Evolutionary conservation across 176 grass and related monocot species (phyloP), one percentile per base, ranked within the genome.

Genomic region (Musa beccarii): DNA sequence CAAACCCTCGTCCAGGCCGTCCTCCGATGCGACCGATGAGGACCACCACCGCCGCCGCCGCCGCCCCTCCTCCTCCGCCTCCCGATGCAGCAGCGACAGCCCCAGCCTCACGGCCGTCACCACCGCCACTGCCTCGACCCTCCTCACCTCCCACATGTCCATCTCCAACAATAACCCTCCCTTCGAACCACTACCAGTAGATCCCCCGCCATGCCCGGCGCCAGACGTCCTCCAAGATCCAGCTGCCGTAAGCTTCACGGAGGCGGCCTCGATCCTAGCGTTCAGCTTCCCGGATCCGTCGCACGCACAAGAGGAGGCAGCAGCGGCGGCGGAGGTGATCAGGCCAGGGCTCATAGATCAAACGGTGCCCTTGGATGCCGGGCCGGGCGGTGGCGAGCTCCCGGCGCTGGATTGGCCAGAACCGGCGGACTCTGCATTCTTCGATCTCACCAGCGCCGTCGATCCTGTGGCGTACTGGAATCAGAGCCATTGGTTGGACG

Each of bases 401-500:
- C 2, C 71, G 64, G 69, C 57, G 0, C 51, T 78, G n/a, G 79
- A 86, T 69, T 82, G 75, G 84, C 67, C 75, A 5, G 24, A n/a
- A 7, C 49, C 52, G 29, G n/a, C 63, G 6, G 84, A 86, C 14
- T 34, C 70, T 1, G 28, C 59, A 28, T 54, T 82, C 50, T 72
- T 74, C 51, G 84, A 86, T 82, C 24, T 86, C 12, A 61, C 79
- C 11, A 66, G 66, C 21, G 15, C 68, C 24, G 59, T 74, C 15
- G 79, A 81, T 73, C 69, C 68, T 10, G 68, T 49, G 11, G 61
- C 79, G 20, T 78, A 79, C 49, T 86, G 79, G 84, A 86, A 86
- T 74, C 84, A 77, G 65, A 78, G 66, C 59, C 75, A 78, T 51
- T 82, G 79, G 75, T 34, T 16, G 51, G 79, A 86, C 53, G 29